Evolutionary conservation across 2,329 filamentous ascomycete species (phyloP).

Genomic region (Claviceps quebecensis): DNA sequence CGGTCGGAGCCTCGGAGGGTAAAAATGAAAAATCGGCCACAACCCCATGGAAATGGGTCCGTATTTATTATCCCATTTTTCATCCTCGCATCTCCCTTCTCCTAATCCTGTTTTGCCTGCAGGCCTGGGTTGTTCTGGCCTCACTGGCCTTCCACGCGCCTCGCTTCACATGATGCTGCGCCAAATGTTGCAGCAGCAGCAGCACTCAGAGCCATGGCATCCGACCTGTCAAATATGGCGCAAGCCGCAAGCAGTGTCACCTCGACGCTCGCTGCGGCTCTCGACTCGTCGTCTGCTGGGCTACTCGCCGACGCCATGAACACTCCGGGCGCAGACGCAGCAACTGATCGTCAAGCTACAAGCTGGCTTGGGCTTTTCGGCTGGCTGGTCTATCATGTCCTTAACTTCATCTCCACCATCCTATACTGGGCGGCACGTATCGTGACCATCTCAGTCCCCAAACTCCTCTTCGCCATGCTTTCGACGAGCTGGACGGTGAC

Average conservation of each 20-base stretch:
- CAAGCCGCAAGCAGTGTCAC: conserved; percentile 20
- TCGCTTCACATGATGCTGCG: conserved; percentile 23
- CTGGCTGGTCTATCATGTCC: conserved; percentile 36
- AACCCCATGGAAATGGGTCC: conserved; percentile 3
- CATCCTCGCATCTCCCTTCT: conserved; percentile 5
- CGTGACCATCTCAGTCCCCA: conserved; percentile 76
- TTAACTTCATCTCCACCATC: conserved; percentile 42
- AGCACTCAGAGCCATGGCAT: conserved; percentile 25
- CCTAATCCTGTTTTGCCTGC: neutral
- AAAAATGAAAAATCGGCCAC: conserved; percentile 2
- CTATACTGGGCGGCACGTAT: conserved; percentile 74
- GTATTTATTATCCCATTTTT: conserved; percentile 2
- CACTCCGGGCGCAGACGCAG: conserved; percentile 17
- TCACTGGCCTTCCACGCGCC: conserved; percentile 11
- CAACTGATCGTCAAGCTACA: conserved; percentile 24
- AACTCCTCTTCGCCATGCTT: conserved; percentile 77
- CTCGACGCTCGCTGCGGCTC: conserved; percentile 17
- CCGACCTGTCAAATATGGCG: conserved; percentile 24
- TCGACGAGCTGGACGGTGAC: conserved; percentile 92
- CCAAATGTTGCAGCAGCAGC: conserved; percentile 15
- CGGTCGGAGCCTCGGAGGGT: neutral
- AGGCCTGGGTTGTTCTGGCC: conserved; percentile 1
- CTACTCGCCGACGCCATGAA: conserved; percentile 25
- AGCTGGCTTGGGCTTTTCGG: conserved; percentile 46
- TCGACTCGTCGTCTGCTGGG: conserved; percentile 17